A percentile compares a stretch with the other conserved stretches of the same genome.
These are phyloP conservation scores for Pyrenophora graminea DNA, from an alignment of 2,329 filamentous ascomycete species.

Conservation along the genomic window DNA sequence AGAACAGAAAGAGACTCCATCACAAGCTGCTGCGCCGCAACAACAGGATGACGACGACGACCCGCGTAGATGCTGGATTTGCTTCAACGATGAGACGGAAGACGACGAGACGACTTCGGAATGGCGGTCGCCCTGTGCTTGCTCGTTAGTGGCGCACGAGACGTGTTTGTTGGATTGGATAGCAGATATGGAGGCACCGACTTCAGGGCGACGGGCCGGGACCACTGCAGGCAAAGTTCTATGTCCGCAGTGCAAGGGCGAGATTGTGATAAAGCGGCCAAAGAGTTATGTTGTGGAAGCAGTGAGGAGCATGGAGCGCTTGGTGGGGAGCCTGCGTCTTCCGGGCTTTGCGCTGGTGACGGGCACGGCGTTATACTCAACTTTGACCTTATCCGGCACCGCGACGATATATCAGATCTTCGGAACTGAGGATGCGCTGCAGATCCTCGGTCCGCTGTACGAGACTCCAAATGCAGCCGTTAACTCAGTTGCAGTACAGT, in stretches of 20 bases:
- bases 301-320: constrained; percentile 62
- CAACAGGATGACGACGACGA: constrained; percentile 40
- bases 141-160: constrained; percentile 88
- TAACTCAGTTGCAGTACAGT: constrained; percentile 39
- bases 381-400: constrained; percentile 61
- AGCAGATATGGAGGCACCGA: constrained; percentile 77
- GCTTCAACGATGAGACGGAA: constrained; percentile 68
- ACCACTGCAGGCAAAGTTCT: constrained; percentile 62
- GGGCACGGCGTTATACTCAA: constrained; percentile 51
- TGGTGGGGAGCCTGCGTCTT: constrained; percentile 64
- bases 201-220: constrained; percentile 54
- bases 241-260: constrained; percentile 88
- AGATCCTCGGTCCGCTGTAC: constrained; percentile 55
- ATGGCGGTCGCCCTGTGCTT: constrained; percentile 90
- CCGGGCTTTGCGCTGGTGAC: constrained; percentile 64
- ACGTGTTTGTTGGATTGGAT: constrained; percentile 90
- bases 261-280: constrained; percentile 76
- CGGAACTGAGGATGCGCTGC: constrained; percentile 62
- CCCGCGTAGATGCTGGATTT: constrained; percentile 68
- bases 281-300: constrained; percentile 72
- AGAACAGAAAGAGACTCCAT: constrained; percentile 20
- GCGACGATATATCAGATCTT: constrained; percentile 69
- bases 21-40: constrained; percentile 13
- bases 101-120: constrained; percentile 63
- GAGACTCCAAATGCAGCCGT: constrained; percentile 38